Evolutionary conservation across 306 rosid genomes (phyloP).

Genomic region (Luffa aegyptiaca): DNA sequence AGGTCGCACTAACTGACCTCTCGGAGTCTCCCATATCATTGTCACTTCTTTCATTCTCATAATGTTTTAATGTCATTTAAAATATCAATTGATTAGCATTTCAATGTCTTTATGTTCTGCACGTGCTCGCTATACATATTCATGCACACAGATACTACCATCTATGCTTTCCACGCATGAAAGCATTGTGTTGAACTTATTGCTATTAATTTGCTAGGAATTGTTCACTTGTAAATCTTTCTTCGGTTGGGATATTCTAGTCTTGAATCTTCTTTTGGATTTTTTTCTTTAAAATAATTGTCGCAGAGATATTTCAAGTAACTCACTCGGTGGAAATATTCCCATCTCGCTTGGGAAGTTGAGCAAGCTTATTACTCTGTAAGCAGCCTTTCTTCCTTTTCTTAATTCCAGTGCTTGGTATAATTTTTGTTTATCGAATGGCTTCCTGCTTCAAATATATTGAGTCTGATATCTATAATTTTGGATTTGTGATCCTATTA

Average conservation of each 20-base stretch:
- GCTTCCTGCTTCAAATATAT: background rate
- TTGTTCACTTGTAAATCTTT: background rate
- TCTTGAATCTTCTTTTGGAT: background rate
- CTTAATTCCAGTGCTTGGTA: background rate
- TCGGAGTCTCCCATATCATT: background rate
- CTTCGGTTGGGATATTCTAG: background rate
- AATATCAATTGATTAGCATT: background rate
- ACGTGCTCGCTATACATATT: background rate
- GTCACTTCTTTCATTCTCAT: background rate
- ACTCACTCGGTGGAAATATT: conserved; percentile 75
- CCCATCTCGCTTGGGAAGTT: conserved; percentile 76
- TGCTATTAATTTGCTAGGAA: background rate
- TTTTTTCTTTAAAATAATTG: background rate
- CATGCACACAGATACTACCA: background rate
- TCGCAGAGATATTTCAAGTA: conserved; percentile 87
- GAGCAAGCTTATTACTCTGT: conserved; percentile 55
- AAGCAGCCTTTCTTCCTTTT: conserved; percentile 27
- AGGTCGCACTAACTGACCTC: background rate
- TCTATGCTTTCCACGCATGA: background rate
- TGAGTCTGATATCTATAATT: conserved; percentile 9
- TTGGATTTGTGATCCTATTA: conserved; percentile 14
- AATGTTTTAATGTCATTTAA: background rate
- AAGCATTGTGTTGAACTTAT: background rate
- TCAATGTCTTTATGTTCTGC: background rate
- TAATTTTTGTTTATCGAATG: background rate